phyloP scores from a whole-genome alignment of 208 protist genomes.

The Angomonas desouzai region DNA sequence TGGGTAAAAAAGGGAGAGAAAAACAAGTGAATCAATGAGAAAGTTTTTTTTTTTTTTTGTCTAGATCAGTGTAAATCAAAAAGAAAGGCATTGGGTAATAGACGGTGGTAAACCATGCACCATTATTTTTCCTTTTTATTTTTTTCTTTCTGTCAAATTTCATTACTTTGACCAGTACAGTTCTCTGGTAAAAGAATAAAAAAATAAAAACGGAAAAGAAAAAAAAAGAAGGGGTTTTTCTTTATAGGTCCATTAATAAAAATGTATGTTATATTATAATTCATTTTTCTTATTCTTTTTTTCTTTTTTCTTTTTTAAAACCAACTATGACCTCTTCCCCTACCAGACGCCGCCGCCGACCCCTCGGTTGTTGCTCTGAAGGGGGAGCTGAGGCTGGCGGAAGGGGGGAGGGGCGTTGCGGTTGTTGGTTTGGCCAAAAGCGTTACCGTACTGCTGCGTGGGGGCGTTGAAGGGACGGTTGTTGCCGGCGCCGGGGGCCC shows the following conservation, averaged over 20 bases:
- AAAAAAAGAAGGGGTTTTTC: conserved; percentile 9
- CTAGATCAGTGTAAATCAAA: too few species aligned
- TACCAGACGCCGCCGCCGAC: conserved; percentile 11
- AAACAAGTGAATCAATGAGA: conserved; percentile 11
- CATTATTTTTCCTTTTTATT: neutral
- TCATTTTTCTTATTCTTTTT: neutral
- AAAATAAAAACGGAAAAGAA: conserved; percentile 11
- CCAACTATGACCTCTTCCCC: neutral
- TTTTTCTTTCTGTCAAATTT: neutral
- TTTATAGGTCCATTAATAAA: conserved; percentile 1
- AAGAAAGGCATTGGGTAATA: too few species aligned
- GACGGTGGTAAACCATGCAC: too few species aligned
- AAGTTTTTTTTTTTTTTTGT: too few species aligned
- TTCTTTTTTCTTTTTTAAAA: neutral
- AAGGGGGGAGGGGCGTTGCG: neutral
- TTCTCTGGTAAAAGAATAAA: conserved; percentile 1
- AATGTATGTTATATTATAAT: neutral
- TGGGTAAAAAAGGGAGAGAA: conserved; percentile 14
- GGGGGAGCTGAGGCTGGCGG: neutral
- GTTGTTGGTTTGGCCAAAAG: conserved; percentile 2
- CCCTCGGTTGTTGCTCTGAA: neutral
- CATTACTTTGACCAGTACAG: conserved; percentile 1
- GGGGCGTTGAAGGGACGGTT: neutral
- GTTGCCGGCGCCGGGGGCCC: neutral
- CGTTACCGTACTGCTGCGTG: neutral